Evolutionary conservation across 768 basidiomycete species (phyloP).

Genomic region (Suillus occidentalis): DNA sequence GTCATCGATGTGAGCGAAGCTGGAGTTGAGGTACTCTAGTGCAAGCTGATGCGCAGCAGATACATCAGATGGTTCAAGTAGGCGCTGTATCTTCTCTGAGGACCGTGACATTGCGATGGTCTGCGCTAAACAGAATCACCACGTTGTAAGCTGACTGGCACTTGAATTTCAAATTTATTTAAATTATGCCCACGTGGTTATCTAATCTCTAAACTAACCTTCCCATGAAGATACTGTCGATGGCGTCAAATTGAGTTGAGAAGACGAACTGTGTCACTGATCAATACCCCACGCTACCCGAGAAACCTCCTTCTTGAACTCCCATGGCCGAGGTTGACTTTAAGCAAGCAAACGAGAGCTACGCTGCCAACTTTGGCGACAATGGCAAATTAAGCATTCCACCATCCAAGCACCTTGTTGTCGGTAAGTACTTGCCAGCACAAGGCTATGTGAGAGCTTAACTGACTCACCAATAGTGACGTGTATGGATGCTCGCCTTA

Average conservation of each 20-base stretch:
- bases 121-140: neutral
- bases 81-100: constrained; percentile 43
- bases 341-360: constrained; percentile 41
- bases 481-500: constrained; percentile 75
- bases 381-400: constrained; percentile 39
- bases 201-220: constrained; percentile 16
- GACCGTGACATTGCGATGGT: constrained; percentile 30
- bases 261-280: neutral
- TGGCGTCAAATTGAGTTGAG: constrained; percentile 2
- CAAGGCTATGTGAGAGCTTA: neutral
- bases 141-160: constrained; percentile 4
- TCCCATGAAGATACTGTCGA: neutral
- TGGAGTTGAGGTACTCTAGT: constrained; percentile 42
- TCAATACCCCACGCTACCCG: neutral
- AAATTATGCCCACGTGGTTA: constrained; percentile 23
- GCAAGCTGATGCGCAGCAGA: constrained; percentile 35
- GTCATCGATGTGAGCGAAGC: constrained; percentile 52
- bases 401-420: constrained; percentile 41
- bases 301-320: constrained; percentile 1
- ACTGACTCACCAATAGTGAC: constrained; percentile 41
- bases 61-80: constrained; percentile 52
- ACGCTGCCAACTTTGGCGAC: constrained; percentile 46
- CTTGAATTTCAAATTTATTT: neutral
- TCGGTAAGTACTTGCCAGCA: constrained; percentile 29
- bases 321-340: constrained; percentile 32